Evolutionary conservation across 202 grass and related monocot species (phyloP), one percentile per base, ranked within the genome.

Genomic region (Bolboschoenoplectus hybrid): DNA sequence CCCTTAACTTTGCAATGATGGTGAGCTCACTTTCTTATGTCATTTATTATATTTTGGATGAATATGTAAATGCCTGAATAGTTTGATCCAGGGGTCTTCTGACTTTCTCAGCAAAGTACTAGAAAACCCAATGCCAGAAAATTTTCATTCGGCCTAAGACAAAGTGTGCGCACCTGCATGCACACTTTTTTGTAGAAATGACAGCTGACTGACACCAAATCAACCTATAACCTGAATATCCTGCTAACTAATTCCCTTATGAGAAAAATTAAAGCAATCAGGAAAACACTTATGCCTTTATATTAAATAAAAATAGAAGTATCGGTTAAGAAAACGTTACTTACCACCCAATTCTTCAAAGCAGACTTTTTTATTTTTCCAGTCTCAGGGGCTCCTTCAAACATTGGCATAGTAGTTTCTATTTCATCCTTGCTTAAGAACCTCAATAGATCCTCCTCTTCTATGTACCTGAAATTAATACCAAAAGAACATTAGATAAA

Each of bases 291-390:
- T 26, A 26, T 26, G 26, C 26, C 26, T 26, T 26, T 26, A 26
- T 26, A 26, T 26, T 26, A 26, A 26, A 26, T 26, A 26, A 26
- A 26, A 26, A 26, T 26, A 26, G 26, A 26, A 26, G 19, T 83
- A 16, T 38, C 56, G 68, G 36, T 67, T 80, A 55, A 71, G 17
- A 55, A 53, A 74, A 74, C 35, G 84, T 78, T 57, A 83, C 83
- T 94, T 95, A 96, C 93, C 97, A 98, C 93, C 93, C 93, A 98
- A 84, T 95, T 98, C 81, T 80, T 98, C 32, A 98, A 77, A 60
- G 97, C 91, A 58, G 97, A 98, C 10, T 96, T 96, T 63, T 96
- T 98, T 0, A 98, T 98, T 88, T 88, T 96, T 49, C 92, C 68
- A 0, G 88, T 94, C 66, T 98, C 97, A 17, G n/a, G 65, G 61